Base-by-base conservation (phyloP, 1,284 basidiomycete genomes). In the Wolfiporia cocos region DNA sequence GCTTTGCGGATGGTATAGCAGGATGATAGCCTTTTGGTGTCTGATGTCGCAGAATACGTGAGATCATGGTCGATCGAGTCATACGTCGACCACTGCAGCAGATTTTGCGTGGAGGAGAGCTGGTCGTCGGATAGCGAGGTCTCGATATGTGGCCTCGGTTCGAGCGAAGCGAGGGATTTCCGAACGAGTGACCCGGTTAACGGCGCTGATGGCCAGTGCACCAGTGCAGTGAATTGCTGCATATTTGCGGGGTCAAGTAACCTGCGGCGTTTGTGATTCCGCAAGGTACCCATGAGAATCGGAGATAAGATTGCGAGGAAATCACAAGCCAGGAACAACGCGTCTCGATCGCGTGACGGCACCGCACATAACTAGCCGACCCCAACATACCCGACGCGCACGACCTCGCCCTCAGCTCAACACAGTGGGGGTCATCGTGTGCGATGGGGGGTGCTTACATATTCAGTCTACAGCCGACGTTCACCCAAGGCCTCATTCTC, bases 1-100 rank as follows among this genome's bases (percentile, higher is more conserved):
- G 87, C 86, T 61, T 97, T 95, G 41, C 93, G 80, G 59, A 96
- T 93, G 12, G 82, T 83, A 58, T 95, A 96, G 34, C 85, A 86
- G 6, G 88, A 94, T 1, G 90, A 79, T 26, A 93, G 73, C 26
- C 86, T 75, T 20, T 44, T 51, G 15, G 51, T 46, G 10, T 29
- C 39, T 2, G 48, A 37, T 2, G 37, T 36, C 17, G 49, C 47
- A 3, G 64, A 54, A 46, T 76, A 76, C 7, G 83, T 83, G 28
- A 83, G 70, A 53, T 81, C 76, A 50, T 93, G 91, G 49, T 87
- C 77, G 46, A 93, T 78, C 23, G 73, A 72, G 57, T 95, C 92
- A 67, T 95, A 95, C 10, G 81, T 75, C 11, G 82, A 76, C 86
- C 86, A 90, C 54, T 89, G 86, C 5, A 90, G 50, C 5, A 86